A percentile compares a stretch with the other conserved stretches of the same genome.
These are phyloP conservation scores for Litsea cubeba DNA, from an alignment of 164 flowering plant species.

Conservation along the genomic window DNA sequence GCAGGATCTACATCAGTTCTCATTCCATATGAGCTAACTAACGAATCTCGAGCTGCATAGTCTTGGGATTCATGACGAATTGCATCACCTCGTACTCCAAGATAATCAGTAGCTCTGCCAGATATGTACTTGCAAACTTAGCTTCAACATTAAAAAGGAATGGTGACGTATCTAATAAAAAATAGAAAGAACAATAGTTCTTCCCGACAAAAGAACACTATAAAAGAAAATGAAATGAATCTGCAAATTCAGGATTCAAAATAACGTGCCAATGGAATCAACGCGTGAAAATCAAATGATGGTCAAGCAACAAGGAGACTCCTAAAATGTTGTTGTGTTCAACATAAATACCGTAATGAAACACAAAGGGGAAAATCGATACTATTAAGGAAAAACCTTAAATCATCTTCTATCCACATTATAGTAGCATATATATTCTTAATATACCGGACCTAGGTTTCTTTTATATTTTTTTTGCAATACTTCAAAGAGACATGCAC, in stretches of 20 bases:
- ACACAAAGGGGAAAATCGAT: neutral
- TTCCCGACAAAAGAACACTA: too few species aligned
- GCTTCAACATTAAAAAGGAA: neutral
- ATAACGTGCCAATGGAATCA: neutral
- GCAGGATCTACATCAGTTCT: constrained; percentile 67
- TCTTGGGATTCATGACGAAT: constrained; percentile 71
- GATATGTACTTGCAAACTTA: constrained; percentile 54
- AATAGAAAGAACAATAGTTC: neutral
- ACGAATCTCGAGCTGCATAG: constrained; percentile 3
- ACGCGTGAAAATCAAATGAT: neutral
- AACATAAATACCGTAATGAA: neutral
- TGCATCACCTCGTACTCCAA: constrained; percentile 66
- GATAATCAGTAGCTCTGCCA: constrained; percentile 98
- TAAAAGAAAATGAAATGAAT: neutral
- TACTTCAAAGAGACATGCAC: neutral
- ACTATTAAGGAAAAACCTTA: neutral
- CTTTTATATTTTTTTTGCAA: too few species aligned
- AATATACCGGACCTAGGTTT: neutral
- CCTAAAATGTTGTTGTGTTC: neutral
- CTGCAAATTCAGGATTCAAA: neutral
- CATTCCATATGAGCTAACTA: constrained; percentile 57
- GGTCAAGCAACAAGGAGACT: neutral
- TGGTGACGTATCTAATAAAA: neutral
- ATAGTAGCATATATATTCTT: neutral
- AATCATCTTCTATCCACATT: neutral